Conservation (phyloP, 1,284 basidiomycete species). For the Apiotrichum mycotoxinovorans region DNA sequence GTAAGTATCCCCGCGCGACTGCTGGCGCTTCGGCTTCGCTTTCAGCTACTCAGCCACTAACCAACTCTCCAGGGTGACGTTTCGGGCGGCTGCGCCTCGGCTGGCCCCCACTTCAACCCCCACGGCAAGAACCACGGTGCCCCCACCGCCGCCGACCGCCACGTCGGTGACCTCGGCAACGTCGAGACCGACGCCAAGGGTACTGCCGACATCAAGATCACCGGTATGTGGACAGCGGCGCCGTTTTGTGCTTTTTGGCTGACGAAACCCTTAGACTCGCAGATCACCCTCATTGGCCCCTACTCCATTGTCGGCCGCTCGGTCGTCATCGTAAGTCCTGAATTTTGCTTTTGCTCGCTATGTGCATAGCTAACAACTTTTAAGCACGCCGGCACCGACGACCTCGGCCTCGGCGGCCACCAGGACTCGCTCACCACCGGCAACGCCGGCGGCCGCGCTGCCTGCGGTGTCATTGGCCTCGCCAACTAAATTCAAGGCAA, state of each 20-base stretch:
- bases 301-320: conserved; percentile 66
- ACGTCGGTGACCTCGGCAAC: conserved; percentile 71
- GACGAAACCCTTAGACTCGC: conserved; percentile 52
- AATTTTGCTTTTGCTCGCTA: no score
- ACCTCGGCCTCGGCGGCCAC: conserved; percentile 66
- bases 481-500: neutral
- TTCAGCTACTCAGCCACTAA: neutral
- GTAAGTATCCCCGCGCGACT: neutral
- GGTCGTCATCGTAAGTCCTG: conserved; percentile 19
- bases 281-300: conserved; percentile 67
- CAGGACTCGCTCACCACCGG: conserved; percentile 68
- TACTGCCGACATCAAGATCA: conserved; percentile 58
- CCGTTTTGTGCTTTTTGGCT: neutral
- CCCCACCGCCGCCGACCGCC: conserved; percentile 58
- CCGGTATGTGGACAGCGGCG: conserved; percentile 23
- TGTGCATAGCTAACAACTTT: no score
- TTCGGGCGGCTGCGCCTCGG: conserved; percentile 62
- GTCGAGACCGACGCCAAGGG: conserved; percentile 63
- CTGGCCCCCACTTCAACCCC: conserved; percentile 75
- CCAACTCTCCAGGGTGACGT: conserved; percentile 4
- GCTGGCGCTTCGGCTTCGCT: no score
- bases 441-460: conserved; percentile 66
- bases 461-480: conserved; percentile 64
- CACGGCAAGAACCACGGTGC: conserved; percentile 61
- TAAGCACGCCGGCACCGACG: conserved; percentile 64